Conservation (phyloP, 805 yeast genomes). For the Zygosaccharomyces gambellarensis region DNA sequence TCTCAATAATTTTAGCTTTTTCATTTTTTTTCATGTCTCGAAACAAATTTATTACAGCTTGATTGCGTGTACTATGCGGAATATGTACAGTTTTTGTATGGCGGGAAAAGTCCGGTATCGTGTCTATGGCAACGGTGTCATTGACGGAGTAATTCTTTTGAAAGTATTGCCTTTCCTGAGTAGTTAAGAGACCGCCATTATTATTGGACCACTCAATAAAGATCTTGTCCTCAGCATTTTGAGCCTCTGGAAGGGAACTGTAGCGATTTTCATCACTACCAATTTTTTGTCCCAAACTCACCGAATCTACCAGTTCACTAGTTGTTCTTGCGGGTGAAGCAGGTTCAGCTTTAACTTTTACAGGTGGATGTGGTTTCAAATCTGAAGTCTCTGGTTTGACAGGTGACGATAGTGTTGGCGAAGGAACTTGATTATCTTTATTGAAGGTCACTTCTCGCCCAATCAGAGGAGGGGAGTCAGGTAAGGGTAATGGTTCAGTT, state of each 20-base stretch:
- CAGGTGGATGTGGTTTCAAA: neutral
- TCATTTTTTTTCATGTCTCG: conserved; percentile 12
- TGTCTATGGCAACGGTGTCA: conserved; percentile 22
- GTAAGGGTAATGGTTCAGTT: neutral
- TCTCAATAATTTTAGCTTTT: conserved; percentile 21
- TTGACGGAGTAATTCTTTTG: conserved; percentile 20
- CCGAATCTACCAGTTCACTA: conserved; percentile 5
- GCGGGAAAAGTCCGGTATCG: conserved; percentile 20
- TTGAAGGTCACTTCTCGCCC: neutral
- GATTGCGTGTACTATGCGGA: conserved; percentile 19
- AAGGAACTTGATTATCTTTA: neutral
- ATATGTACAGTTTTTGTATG: conserved; percentile 11
- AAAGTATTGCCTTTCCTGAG: conserved; percentile 22
- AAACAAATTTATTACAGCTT: conserved; percentile 14
- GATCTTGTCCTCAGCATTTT: neutral
- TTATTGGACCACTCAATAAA: neutral
- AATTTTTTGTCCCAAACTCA: conserved; percentile 12
- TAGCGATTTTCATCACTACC: conserved; percentile 10
- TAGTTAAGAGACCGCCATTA: conserved; percentile 16
- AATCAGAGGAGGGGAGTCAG: neutral
- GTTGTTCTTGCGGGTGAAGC: conserved; percentile 6
- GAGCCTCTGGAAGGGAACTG: conserved; percentile 1
- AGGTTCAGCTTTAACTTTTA: conserved; percentile 2
- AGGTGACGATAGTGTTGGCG: neutral
- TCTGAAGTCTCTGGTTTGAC: neutral